Evolutionary conservation across 2,329 filamentous ascomycete genomes (phyloP), one percentile per base, ranked within the genome.

Genomic region (Fonsecaea pedrosoi): DNA sequence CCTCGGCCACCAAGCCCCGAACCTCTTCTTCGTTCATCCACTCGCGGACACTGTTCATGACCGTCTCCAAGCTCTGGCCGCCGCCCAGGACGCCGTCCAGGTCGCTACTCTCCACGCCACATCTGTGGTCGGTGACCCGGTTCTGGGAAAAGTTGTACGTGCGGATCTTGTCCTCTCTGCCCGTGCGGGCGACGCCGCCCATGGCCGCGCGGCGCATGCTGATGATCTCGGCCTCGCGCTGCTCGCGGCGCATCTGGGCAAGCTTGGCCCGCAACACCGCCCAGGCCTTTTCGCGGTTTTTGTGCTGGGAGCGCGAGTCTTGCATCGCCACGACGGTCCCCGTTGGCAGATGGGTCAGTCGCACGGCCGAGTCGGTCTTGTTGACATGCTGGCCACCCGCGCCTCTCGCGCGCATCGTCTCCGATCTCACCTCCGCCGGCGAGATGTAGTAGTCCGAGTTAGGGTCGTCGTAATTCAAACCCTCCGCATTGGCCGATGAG

Each of bases 361-460:
- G 90, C 68, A 99, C 92, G 3, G 95, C 95, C 35, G 92, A 97
- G 81, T 99, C 95, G 0, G 95, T 99, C 78, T 94, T 97, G 81
- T 99, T 99, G 76, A 99, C 95, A 79, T 99, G 95, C 81, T 99
- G 95, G 0, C 95, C 95, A 37, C 95, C 95, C 0, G 95, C 94
- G 67, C 95, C 95, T 54, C 92, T 84, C 0, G 95, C 93, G 15
- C 94, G 87, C 94, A 98, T 97, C 68, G 93, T 92, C 76, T 99
- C 95, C 21, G 87, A 83, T 60, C 85, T 85, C 30, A 99, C 92
- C 66, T 99, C 94, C 68, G 88, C 85, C 5, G 91, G 88, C 75
- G 96, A 88, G 67, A 99, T 85, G 80, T 94, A 97, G 80, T 96
- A 97, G 76, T 97, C 91, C 78, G 92, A 96, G 64, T 89, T 90